A percentile compares a stretch with the other conserved stretches of the same genome.
These are phyloP conservation scores for Plantago coronopus DNA, from an alignment of 305 asterid genomes.

Conservation along the genomic window DNA sequence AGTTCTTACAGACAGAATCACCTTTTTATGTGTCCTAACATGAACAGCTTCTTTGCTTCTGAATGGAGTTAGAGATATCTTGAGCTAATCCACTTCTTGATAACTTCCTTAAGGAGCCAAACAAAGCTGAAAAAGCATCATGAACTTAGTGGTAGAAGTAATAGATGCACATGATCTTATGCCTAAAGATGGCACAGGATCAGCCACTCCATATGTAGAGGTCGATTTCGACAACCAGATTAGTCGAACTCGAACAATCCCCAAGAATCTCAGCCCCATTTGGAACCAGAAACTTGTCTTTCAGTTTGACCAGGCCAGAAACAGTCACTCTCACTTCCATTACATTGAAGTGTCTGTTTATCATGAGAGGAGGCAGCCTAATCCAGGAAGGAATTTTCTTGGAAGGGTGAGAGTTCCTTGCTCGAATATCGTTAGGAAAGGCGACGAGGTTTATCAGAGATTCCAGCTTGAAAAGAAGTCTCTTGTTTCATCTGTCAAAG, in stretches of 20 bases:
- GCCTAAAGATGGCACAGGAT: conserved; percentile 52
- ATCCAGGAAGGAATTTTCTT: conserved; percentile 41
- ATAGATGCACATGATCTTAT: conserved; percentile 50
- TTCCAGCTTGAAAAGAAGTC: conserved; percentile 41
- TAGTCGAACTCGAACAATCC: conserved; percentile 36
- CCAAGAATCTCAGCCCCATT: conserved; percentile 47
- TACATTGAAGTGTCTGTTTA: conserved; percentile 37
- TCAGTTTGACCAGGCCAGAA: conserved; percentile 17
- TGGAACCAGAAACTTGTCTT: conserved; percentile 45
- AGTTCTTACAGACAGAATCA: conserved; percentile 4
- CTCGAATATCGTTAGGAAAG: conserved; percentile 41
- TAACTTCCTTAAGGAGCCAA: conserved; percentile 30
- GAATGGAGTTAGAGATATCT: conserved; percentile 38
- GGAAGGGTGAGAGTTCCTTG: conserved; percentile 51
- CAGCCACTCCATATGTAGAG: conserved; percentile 52
- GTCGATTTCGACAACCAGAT: conserved; percentile 46
- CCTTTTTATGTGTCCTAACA: neutral
- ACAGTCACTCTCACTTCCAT: neutral
- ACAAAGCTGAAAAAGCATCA: conserved; percentile 25
- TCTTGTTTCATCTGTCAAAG: conserved; percentile 36
- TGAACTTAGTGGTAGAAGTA: conserved; percentile 46
- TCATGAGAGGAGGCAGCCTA: conserved; percentile 35
- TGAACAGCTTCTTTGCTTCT: conserved; percentile 36
- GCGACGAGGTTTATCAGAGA: conserved; percentile 42
- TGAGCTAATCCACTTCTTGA: conserved; percentile 9